Conservation (phyloP, 129 eudicot genomes). For the Flaveria ramosissima region DNA sequence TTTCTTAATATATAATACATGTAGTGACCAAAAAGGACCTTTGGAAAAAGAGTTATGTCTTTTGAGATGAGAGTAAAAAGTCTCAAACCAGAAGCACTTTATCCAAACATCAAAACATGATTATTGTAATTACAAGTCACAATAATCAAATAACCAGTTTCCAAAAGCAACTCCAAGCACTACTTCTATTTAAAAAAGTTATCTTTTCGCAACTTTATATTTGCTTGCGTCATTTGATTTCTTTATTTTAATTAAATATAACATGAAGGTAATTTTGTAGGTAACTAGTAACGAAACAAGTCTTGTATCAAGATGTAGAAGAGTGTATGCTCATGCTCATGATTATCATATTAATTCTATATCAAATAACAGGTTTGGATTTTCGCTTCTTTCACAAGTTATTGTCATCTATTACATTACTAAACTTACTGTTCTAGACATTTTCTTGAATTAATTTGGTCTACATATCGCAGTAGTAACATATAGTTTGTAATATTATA, state of each 20-base stretch:
- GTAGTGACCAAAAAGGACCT: neutral
- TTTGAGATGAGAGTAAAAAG: slow-evolving; percentile 20
- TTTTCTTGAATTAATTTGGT: neutral
- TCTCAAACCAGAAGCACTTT: neutral
- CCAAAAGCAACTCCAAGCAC: neutral
- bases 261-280: slow-evolving; percentile 41
- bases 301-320: slow-evolving; percentile 89
- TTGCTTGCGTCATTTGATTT: slow-evolving; percentile 1
- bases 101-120: neutral
- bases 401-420: neutral
- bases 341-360: slow-evolving; percentile 98
- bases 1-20: neutral
- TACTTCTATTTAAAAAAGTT: neutral
- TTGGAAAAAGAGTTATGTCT: neutral
- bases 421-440: neutral
- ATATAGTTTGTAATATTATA: neutral
- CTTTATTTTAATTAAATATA: slow-evolving; percentile 14
- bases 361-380: slow-evolving; percentile 83
- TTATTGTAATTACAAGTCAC: slow-evolving; percentile 2
- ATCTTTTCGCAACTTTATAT: neutral
- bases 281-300: slow-evolving; percentile 91
- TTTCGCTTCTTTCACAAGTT: neutral
- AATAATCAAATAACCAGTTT: slow-evolving; percentile 2
- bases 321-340: slow-evolving; percentile 99
- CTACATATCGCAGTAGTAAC: neutral